phyloP scores from a whole-genome alignment of 345 rosid species.

The Kernera saxatilis region DNA sequence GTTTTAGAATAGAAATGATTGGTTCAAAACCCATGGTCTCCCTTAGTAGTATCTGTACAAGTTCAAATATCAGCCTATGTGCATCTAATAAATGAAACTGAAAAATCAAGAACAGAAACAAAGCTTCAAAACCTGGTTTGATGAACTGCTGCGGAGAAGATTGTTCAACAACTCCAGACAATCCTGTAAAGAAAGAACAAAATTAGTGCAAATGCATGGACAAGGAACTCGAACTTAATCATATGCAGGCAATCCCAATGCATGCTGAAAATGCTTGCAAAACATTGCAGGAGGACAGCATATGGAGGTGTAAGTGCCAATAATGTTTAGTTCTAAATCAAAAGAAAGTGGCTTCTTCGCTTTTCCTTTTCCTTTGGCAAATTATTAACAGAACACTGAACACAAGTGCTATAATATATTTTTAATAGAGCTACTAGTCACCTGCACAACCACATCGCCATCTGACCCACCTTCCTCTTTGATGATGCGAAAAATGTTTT shows the following conservation, averaged over 20 bases:
- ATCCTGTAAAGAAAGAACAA: conserved; percentile 45
- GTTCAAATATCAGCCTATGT: conserved; percentile 26
- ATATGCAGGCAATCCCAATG: conserved; percentile 3
- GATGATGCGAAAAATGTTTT: conserved; percentile 87
- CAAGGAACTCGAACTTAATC: background rate
- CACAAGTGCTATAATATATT: background rate
- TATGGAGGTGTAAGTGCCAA: background rate
- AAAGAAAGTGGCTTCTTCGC: background rate
- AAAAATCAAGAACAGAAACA: conserved; percentile 4
- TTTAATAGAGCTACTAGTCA: conserved; percentile 13
- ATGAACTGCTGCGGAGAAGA: conserved; percentile 73
- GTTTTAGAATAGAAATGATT: conserved; percentile 63
- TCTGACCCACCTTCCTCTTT: conserved; percentile 97
- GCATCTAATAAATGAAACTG: background rate
- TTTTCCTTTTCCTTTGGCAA: background rate
- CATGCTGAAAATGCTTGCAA: background rate
- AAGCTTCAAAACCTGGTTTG: conserved; percentile 66
- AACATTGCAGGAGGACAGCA: background rate
- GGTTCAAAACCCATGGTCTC: conserved; percentile 94
- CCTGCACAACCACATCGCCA: conserved; percentile 99
- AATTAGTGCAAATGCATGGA: background rate
- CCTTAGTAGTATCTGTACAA: conserved; percentile 67
- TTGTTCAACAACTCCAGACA: conserved; percentile 91
- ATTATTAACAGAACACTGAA: background rate
- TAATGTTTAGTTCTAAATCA: background rate